A percentile compares a stretch with the other conserved stretches of the same genome.
Evolutionary conservation across 2,329 filamentous ascomycete species (phyloP).

Genomic region (Microdochium bolleyi): DNA sequence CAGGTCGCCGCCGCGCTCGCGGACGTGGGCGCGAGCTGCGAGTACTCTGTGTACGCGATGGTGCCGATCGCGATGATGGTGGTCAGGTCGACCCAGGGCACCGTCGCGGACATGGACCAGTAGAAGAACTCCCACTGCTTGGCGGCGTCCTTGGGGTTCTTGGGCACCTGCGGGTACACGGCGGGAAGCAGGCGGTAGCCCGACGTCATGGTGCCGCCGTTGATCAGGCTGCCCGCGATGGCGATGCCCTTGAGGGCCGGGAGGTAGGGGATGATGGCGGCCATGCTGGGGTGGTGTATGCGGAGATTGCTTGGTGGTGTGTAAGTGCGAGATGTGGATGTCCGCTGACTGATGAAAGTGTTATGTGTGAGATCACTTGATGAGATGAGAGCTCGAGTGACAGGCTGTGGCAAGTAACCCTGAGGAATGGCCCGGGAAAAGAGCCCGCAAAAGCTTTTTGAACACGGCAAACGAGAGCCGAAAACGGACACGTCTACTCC

Average conservation of each 20-base stretch:
- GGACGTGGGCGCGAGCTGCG: neutral
- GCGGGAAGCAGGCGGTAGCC: constrained; percentile 3
- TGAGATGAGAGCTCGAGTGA: no score
- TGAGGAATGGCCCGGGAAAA: no score
- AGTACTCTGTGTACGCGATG: constrained; percentile 2
- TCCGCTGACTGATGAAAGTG: neutral
- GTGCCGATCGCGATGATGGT: constrained; percentile 2
- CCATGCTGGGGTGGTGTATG: no score
- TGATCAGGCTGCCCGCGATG: constrained; percentile 4
- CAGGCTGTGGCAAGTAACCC: no score
- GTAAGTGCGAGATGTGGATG: no score
- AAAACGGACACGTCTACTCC: no score
- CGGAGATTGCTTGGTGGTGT: neutral
- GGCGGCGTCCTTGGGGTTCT: constrained; percentile 1
- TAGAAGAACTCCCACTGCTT: constrained; percentile 4
- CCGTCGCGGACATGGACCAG: constrained; percentile 4
- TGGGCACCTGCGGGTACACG: constrained; percentile 2
- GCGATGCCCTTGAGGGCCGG: constrained; percentile 4
- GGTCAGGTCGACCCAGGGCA: constrained; percentile 1
- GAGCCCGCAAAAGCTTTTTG: no score
- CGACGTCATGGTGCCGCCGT: constrained; percentile 4
- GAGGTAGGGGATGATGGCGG: neutral
- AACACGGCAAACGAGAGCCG: no score
- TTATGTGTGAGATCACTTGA: no score
- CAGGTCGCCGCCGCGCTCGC: neutral